Evolutionary conservation across 148 eudicot genomes (phyloP), one percentile per base, ranked within the genome.

Genomic region (Camellia japonica): DNA sequence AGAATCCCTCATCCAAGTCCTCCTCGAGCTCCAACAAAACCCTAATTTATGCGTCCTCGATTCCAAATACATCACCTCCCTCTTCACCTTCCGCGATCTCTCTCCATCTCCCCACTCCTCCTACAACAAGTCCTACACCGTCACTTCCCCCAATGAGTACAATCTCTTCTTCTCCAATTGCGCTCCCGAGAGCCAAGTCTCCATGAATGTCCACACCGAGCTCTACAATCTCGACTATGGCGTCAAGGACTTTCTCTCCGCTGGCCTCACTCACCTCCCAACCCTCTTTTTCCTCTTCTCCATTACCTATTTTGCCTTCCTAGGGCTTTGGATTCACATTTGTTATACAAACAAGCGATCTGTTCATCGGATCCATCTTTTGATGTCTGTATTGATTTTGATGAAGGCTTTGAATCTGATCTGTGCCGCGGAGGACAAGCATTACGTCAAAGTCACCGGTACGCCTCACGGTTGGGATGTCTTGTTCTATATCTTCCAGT

Each of bases 391-490:
- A 3, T 71, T 96, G 77, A 82, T 96, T 15, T 61, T 91, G 2
- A 85, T 96, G 84, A 96, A 96, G 78, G 99, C 98, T 0, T 49
- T 96, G 82, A 96, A 96, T 58, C 77, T 96, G 82, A 87, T 96
- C 16, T 93, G 92, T 70, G 99, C 98, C 0, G 98, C 98, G 0
- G 99, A 93, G 86, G 97, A 93, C 79, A 96, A 93, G 75, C 98
- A 96, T 79, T 96, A 92, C 78, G 98, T 96, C 14, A 96, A 96
- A 81, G 94, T 91, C 7, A 92, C 99, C 0, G 99, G 99, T 2
- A 92, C 95, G 2, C 93, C 98, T 0, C 99, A 96, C 19, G 99
- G 99, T 0, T 95, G 99, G 97, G 97, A 95, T 83, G 93, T 95
- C 3, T 76, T 93, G 87, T 95, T 95, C 61, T 95, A 95, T 65